Base-by-base conservation (phyloP, 805 yeast species). In the Kodamaea laetipori region DNA sequence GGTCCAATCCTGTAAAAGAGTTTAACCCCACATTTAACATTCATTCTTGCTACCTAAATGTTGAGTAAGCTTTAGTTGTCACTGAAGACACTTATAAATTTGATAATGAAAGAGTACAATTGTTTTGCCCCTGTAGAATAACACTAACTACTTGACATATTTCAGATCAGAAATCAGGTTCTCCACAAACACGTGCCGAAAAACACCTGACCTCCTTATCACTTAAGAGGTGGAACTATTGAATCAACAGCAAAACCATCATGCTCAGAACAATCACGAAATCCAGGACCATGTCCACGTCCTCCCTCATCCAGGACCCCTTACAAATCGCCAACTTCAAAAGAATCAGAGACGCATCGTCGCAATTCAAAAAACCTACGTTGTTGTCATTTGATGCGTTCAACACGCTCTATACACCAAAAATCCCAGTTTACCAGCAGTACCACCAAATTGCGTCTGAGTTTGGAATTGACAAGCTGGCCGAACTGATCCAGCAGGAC, bases 371-470 rank as follows among this genome's bases (percentile, higher is more conserved):
- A 12, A 43, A 69, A 55, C 81, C 83, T 4, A 66, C 64, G 30
- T 56, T 82, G 3, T 61, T 84, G 0, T 78, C 89, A 1, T 73
- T 84, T 43, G 92, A 84, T 60, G 86, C 83, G 0, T 84, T 81
- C 61, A 81, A 79, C 33, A 84, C 90, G 0, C 58, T 84, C 6
- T 83, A 81, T 55, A 65, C 76, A 0, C 85, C 90, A 2, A 68
- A 66, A 13, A 62, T 63, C 21, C 78, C 86, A 0, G 75, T 84
- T 0, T 60, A 76, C 31, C 60, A 65, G n/a, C 82, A 77, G 48
- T 84, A 84, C 53, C 64, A 72, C 33, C 57, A 64, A 2, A 71
- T 81, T 4, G 80, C 80, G 0, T 27, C 40, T 12, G 40, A 67
- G 35, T 72, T 71, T 56, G 81, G 81, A 0, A 47, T 79, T 3